Base-by-base conservation (phyloP, 2,329 filamentous ascomycete genomes). In the Neofusicoccum kwambonambiense region DNA sequence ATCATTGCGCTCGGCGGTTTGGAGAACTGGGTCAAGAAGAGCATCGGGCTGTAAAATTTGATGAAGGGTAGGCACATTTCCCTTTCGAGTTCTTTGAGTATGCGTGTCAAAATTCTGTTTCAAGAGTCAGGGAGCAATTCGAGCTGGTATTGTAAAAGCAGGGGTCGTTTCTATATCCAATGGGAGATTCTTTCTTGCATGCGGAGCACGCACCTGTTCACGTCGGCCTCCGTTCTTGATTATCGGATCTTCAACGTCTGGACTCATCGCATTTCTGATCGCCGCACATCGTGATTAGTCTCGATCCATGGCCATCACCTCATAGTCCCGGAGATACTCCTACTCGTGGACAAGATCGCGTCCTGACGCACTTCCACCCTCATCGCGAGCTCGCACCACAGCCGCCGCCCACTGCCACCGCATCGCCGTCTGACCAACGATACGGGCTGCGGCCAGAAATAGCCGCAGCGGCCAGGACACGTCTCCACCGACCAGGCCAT, bases 11-110 rank as follows among this genome's bases (percentile, higher is more conserved):
- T 84, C 57, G 91, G 91, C 2, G 92, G 92, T 0, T 74, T 96
- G 66, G 91, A 93, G 82, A 89, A 88, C 68, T 96, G 92, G 92
- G 90, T 95, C 9, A 90, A 90, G 83, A 82, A 84, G 64, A 83
- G 90, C 75, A 90, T 93, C 71, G 76, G 75, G 8, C 27, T 52
- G 49, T 63, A 51, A 39, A 35, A 17, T 34, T 45, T 17, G 19
- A 60, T 37, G 9, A 44, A 4, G 27, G 41, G 17, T 17, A 37
- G 41, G 39, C 12, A 13, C 3, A 37, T 45, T 35, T 37, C 56
- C 13, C 27, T 47, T 58, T 31, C 9, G n/a, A 15, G 39, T 35
- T 47, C 13, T 37, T 45, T 47, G 31, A 42, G 44, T 31, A 47
- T 60, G 56, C 37, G 27, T 35, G 12, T 42, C 56, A 58, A 58